Percentiles rank a stretch among this genome's conserved stretches.
phyloP scores from a whole-genome alignment of 768 basidiomycete genomes.

The Psilocybe sp. region DNA sequence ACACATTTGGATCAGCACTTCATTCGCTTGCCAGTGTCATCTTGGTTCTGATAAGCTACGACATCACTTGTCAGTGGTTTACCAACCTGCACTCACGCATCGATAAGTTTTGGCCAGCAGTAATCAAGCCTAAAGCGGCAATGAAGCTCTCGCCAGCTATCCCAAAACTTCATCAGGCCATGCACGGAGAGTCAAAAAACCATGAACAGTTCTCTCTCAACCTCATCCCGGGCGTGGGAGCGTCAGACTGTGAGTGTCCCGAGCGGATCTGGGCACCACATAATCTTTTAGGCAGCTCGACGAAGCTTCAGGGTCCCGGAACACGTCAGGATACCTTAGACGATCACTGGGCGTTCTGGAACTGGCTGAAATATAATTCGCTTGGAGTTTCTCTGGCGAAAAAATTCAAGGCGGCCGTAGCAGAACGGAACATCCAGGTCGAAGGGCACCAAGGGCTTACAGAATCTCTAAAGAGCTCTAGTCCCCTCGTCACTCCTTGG shows the following conservation, averaged over 20 bases:
- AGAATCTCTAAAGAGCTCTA: background rate
- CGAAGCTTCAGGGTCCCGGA: slow-evolving; percentile 30
- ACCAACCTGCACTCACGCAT: slow-evolving; percentile 18
- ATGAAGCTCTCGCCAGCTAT: slow-evolving; percentile 10
- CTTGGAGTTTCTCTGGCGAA: background rate
- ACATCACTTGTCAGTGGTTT: slow-evolving; percentile 29
- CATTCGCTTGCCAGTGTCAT: background rate
- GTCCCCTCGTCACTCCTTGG: background rate
- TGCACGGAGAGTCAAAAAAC: slow-evolving; percentile 17
- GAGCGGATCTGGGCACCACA: slow-evolving; percentile 29
- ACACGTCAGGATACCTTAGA: slow-evolving; percentile 4
- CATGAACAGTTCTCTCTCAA: slow-evolving; percentile 26
- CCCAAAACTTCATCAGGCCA: slow-evolving; percentile 28
- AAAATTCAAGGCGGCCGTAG: slow-evolving; percentile 1
- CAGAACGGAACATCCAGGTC: slow-evolving; percentile 7
- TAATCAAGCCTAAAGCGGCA: background rate
- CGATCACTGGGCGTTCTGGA: slow-evolving; percentile 12
- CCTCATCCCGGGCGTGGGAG: slow-evolving; percentile 17
- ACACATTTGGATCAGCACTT: slow-evolving; percentile 6
- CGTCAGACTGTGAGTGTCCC: slow-evolving; percentile 28
- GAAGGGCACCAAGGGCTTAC: slow-evolving; percentile 8
- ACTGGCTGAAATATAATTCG: slow-evolving; percentile 22
- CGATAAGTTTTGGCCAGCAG: background rate
- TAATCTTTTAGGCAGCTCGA: slow-evolving; percentile 24
- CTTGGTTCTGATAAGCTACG: slow-evolving; percentile 21